A percentile compares a stretch with the other conserved stretches of the same genome.
phyloP scores from a whole-genome alignment of 352 stramenopile species.

The Globisporangium recalcitrans region DNA sequence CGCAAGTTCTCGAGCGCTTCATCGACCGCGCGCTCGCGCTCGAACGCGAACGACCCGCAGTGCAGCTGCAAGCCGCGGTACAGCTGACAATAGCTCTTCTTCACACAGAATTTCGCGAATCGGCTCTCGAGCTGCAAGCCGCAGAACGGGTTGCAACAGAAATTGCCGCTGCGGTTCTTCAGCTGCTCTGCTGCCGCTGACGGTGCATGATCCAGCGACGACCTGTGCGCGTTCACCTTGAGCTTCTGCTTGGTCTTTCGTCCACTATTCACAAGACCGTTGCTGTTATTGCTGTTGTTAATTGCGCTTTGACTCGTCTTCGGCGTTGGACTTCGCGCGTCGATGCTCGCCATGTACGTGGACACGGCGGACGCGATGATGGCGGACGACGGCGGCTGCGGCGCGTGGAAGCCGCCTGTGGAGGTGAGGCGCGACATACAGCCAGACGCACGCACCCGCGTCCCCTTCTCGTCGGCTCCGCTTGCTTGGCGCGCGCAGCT shows the following conservation, averaged over 20 bases:
- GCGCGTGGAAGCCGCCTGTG: not conserved
- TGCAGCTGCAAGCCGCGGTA: constrained; percentile 49
- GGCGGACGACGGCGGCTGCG: constrained; percentile 1
- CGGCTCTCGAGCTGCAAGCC: constrained; percentile 31
- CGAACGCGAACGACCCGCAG: constrained; percentile 27
- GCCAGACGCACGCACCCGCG: not conserved
- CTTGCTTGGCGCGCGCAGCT: not conserved
- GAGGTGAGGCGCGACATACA: not conserved
- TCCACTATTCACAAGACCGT: not conserved
- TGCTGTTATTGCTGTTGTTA: not conserved
- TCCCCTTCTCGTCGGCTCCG: not conserved
- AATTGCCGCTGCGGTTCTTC: constrained; percentile 9
- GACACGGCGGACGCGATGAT: constrained; percentile 12
- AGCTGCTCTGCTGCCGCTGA: not conserved
- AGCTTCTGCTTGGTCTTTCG: constrained; percentile 6
- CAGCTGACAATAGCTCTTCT: constrained; percentile 44
- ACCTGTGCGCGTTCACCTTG: not conserved
- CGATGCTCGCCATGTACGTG: constrained; percentile 15
- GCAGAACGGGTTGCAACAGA: constrained; percentile 57
- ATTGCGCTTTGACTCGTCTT: not conserved
- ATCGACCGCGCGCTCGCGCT: constrained; percentile 18
- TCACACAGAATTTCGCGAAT: constrained; percentile 39
- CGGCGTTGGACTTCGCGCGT: constrained; percentile 1
- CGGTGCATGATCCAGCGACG: not conserved
- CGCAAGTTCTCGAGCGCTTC: constrained; percentile 8